A percentile compares a stretch with the other conserved stretches of the same genome.
phyloP scores from a whole-genome alignment of 23 red algal genomes.

The Agarophyton chilense region DNA sequence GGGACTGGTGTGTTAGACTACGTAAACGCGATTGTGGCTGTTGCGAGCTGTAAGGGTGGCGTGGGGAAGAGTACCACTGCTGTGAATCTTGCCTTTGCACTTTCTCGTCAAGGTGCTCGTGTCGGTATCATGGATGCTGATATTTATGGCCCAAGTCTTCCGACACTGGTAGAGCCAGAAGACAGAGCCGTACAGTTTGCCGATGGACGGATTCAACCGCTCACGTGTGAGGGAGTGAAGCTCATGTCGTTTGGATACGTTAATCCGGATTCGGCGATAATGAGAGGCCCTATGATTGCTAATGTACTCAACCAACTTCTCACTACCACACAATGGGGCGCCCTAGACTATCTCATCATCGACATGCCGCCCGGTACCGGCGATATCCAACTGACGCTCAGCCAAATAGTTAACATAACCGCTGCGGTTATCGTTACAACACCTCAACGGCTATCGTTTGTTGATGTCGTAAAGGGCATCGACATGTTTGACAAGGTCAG shows the following conservation, averaged over 20 bases:
- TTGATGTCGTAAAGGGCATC: slow-evolving; percentile 98
- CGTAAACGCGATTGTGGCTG: slow-evolving; percentile 85
- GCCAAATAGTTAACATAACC: slow-evolving; percentile 88
- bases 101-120: slow-evolving; percentile 75
- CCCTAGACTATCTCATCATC: slow-evolving; percentile 93
- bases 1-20: slow-evolving; percentile 54
- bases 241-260: slow-evolving; percentile 99
- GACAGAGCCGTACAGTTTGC: slow-evolving; percentile 73
- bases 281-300: slow-evolving; percentile 98
- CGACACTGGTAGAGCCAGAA: slow-evolving; percentile 89
- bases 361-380: slow-evolving; percentile 99
- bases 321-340: slow-evolving; percentile 92
- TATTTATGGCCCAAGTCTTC: slow-evolving; percentile 96
- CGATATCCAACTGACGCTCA: slow-evolving; percentile 95
- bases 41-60: slow-evolving; percentile 95
- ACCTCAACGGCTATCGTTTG: slow-evolving; percentile 95
- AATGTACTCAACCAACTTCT: slow-evolving; percentile 97
- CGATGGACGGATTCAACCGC: slow-evolving; percentile 87
- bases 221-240: slow-evolving; percentile 78
- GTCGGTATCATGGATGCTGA: slow-evolving; percentile 99
- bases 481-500: slow-evolving; percentile 96
- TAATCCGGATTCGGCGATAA: slow-evolving; percentile 92
- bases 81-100: slow-evolving; percentile 92
- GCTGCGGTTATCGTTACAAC: slow-evolving; percentile 98
- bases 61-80: slow-evolving; percentile 98